These are phyloP conservation scores for Amauroascus verrucosus DNA, from an alignment of 2,329 filamentous ascomycete genomes.

Conservation along the genomic window DNA sequence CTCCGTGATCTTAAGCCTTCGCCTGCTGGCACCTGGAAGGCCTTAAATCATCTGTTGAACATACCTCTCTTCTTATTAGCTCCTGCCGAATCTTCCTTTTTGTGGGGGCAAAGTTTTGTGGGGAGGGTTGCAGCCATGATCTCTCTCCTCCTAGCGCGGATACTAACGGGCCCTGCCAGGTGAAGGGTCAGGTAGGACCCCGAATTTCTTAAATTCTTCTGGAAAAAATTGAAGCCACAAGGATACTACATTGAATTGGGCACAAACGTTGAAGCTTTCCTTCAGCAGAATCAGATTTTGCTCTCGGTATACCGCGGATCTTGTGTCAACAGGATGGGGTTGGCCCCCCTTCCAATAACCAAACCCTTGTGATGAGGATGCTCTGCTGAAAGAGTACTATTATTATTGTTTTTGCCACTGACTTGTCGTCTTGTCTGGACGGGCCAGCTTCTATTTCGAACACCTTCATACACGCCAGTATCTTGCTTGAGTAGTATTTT, in stretches of 20 bases:
- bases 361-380: background rate
- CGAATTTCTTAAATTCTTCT: conserved; percentile 1
- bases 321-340: background rate
- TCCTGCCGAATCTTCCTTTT: background rate
- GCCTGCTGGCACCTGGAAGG: too few species aligned
- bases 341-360: background rate
- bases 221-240: background rate
- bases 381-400: background rate
- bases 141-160: background rate
- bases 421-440: background rate
- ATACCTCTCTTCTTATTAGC: too few species aligned
- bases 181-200: background rate
- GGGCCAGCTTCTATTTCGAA: background rate
- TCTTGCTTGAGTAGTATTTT: background rate
- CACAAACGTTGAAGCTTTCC: background rate
- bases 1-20: background rate
- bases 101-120: background rate
- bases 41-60: too few species aligned
- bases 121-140: conserved; percentile 1
- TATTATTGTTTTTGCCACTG: background rate
- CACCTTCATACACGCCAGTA: background rate
- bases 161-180: background rate
- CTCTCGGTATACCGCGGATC: conserved; percentile 2
- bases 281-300: background rate
- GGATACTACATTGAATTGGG: conserved; percentile 1